Conservation (phyloP, 108 stramenopile species). For the Schizochytrium sp. region DNA sequence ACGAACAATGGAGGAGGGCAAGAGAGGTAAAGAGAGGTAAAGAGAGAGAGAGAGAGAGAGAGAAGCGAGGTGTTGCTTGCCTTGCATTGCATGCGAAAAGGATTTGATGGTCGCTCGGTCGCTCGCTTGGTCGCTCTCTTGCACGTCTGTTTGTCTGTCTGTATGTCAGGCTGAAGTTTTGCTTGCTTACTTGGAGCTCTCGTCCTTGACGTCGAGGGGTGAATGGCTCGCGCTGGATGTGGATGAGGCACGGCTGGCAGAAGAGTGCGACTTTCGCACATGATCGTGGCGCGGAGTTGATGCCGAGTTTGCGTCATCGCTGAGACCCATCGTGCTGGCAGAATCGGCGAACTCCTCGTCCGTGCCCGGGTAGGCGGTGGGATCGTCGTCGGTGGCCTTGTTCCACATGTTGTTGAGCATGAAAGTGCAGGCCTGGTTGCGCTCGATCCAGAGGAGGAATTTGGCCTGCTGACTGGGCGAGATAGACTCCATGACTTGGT, state of each 20-base stretch:
- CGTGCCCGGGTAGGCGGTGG: not conserved
- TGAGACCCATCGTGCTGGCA: not conserved
- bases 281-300: not conserved
- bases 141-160: too few species aligned
- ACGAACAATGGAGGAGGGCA: too few species aligned
- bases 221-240: not conserved
- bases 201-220: not conserved
- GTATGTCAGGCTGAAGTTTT: too few species aligned
- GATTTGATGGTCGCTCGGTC: too few species aligned
- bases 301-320: not conserved
- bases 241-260: not conserved
- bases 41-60: too few species aligned
- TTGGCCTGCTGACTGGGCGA: conserved; percentile 12
- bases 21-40: too few species aligned
- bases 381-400: not conserved
- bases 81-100: too few species aligned
- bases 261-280: not conserved
- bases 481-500: not conserved
- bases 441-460: not conserved
- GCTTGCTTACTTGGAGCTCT: not conserved
- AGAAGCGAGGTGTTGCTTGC: too few species aligned
- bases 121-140: too few species aligned
- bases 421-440: not conserved
- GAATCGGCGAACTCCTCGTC: not conserved
- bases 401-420: conserved; percentile 18